Base-by-base conservation (phyloP, 2,329 filamentous ascomycete genomes). In the Fusarium albosuccineum region DNA sequence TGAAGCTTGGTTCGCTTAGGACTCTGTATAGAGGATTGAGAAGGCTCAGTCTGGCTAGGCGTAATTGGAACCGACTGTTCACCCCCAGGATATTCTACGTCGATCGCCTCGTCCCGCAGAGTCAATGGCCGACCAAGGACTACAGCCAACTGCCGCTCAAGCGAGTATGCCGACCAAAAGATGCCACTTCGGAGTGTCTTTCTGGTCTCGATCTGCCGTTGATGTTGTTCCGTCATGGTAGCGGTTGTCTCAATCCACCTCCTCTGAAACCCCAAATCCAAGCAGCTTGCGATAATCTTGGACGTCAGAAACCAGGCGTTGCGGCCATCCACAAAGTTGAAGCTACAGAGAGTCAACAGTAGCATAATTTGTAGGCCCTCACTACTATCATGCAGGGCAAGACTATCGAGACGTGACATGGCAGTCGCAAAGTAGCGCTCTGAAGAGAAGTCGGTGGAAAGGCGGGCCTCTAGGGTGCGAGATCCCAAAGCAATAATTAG, bases 131-230 rank as follows among this genome's bases (percentile, higher is more conserved):
- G 60, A 5, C 64, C 64, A 11, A 67, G 36, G 11, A 64, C 57
- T 6, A 67, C 64, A 9, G 64, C 60, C 40, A 67, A 22, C 4
- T 57, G 60, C 29, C 64, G 29, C 17, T 67, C 64, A 9, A 67
- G 57, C 3, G 64, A 67, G 10, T 67, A 67, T n/a, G 60, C 52
- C 3, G 64, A 67, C 64, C 64, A 67, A 14, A 67, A 67, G 26
- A 67, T 64, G 1, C 64, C 64, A 16, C 57, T 51, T 17, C 58
- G 22, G 16, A 65, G 48, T 55, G 34, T 17, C 36, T 36, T 39
- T 39, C 48, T 62, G 9, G 51, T 55, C 9, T 55, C 29, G 6
- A 54, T 27, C 5, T 30, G n/a, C 2, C 42, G 44, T 26, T 58
- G 53, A 3, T 50, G 22, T 29, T 45, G 30, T 41, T 51, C 30